Evolutionary conservation across 306 rosid genomes (phyloP), one percentile per base, ranked within the genome.

Genomic region (Carpinus viminea): DNA sequence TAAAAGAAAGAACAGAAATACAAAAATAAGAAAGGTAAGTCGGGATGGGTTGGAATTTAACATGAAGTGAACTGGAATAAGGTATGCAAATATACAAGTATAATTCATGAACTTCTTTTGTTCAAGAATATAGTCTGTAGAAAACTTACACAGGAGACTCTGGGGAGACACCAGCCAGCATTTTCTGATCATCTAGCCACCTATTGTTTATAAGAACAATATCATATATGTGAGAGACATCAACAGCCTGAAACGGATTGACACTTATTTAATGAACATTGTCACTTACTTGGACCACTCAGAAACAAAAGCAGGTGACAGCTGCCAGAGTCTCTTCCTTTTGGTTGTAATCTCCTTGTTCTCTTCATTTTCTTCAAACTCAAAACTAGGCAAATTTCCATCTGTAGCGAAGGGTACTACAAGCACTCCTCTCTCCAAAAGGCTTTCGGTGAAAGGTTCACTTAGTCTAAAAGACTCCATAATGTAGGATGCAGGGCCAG

Each of bases 121-220:
- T 66, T 43, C 50, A 38, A 7, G 0, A 2, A 0, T 66, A 57
- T 59, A 59, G 21, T 59, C 21, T 24, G 31, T 8, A 70, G 55
- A 81, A 62, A 12, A 80, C 97, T 93, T n/a, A n/a, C 99, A 95
- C 99, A 1, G 98, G 96, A 80, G 94, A 90, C n/a, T 90, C 98
- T 12, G 99, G 64, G 74, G 96, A 65, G 74, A 91, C 92, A 68
- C 91, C 88, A 21, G 99, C 96, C 83, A 91, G 50, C 86, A 81
- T 93, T 89, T 95, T 95, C 82, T 95, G 97, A 34, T 95, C 98
- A 64, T 90, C 91, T 78, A 95, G 73, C 98, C 98, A 95, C 80
- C 98, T 95, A 66, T 66, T 31, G 52, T 76, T 52, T 71, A 80
- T 60, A 64, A 15, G 34, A 57, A 26, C 20, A 52, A 65, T n/a